phyloP scores from a whole-genome alignment of 169 alveolate species.

The Plasmodium gallinaceum region DNA sequence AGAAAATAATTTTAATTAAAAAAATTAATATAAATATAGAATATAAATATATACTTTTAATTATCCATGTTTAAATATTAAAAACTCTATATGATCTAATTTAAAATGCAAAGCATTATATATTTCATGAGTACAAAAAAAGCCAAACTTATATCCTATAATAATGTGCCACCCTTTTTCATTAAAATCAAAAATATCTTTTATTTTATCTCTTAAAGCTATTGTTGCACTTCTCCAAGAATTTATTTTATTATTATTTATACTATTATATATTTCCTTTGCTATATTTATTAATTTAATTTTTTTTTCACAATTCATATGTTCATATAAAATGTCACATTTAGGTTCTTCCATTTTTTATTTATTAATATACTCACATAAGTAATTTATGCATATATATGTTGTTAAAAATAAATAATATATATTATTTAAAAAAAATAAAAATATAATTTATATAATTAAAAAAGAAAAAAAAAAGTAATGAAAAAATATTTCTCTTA shows the following conservation, averaged over 20 bases:
- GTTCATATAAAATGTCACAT: constrained; percentile 75
- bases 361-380: not conserved
- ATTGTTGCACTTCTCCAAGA: constrained; percentile 75
- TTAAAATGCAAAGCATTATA: constrained; percentile 74
- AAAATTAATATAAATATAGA: not conserved
- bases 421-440: no score
- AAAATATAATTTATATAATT: no score
- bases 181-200: constrained; percentile 60
- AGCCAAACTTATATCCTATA: constrained; percentile 66
- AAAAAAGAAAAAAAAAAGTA: no score
- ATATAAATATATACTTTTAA: not conserved
- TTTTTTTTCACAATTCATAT: constrained; percentile 66
- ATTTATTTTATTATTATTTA: constrained; percentile 74
- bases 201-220: constrained; percentile 72
- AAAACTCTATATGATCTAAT: constrained; percentile 67
- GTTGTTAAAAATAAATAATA: no score
- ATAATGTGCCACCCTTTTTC: constrained; percentile 78
- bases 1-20: no score
- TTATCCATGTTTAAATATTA: constrained; percentile 73
- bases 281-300: constrained; percentile 57
- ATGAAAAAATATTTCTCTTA: no score
- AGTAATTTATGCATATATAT: no score
- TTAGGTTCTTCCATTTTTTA: constrained; percentile 67
- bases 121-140: constrained; percentile 76
- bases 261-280: constrained; percentile 58